phyloP scores from a whole-genome alignment of 2,329 filamentous ascomycete genomes.

The Ilyonectria robusta region DNA sequence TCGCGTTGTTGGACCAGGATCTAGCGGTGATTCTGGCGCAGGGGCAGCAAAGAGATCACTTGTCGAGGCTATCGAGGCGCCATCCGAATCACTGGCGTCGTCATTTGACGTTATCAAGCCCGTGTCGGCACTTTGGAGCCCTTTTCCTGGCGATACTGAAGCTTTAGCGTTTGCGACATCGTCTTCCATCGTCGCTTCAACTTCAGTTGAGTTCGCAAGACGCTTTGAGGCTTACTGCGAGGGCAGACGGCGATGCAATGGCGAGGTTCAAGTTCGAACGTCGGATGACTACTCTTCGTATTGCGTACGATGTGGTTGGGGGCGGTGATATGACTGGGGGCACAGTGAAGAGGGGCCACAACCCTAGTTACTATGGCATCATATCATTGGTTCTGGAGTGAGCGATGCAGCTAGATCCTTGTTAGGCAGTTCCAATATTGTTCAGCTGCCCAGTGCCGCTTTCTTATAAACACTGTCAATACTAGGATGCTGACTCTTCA shows the following conservation, averaged over 20 bases:
- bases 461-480: not conserved
- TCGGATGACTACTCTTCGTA: not conserved
- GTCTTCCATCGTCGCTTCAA: not conserved
- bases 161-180: not conserved
- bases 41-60: not conserved
- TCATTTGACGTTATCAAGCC: not conserved
- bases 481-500: not conserved
- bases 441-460: not conserved
- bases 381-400: not conserved
- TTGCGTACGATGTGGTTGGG: too few species aligned
- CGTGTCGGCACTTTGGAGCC: not conserved
- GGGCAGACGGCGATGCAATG: not conserved
- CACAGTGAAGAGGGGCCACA: too few species aligned
- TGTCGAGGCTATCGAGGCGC: not conserved
- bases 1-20: not conserved
- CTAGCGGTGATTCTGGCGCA: not conserved
- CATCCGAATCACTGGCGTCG: not conserved
- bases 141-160: not conserved
- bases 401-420: not conserved
- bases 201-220: not conserved
- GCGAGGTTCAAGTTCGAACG: not conserved
- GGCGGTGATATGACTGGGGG: too few species aligned
- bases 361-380: not conserved
- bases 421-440: not conserved
- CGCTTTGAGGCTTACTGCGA: not conserved